A percentile compares a stretch with the other conserved stretches of the same genome.
Conservation (phyloP, 1,139 yeast genomes). For the Suhomyces panamericanus region DNA sequence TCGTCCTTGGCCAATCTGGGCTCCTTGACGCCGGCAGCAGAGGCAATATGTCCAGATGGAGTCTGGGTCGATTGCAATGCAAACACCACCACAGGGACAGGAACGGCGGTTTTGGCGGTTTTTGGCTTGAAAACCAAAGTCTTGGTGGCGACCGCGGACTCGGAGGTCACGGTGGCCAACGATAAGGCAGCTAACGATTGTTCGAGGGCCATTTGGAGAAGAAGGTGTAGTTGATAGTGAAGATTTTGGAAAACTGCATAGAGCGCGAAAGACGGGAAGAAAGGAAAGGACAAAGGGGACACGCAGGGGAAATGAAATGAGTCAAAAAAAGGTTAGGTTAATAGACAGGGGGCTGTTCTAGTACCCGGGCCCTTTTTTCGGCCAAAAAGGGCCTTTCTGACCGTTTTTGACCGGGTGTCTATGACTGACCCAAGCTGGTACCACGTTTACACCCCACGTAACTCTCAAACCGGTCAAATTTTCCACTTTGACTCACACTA, state of each 20-base stretch:
- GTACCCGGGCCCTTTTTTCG: no score
- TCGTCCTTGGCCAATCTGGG: slow-evolving; percentile 88
- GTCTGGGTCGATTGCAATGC: slow-evolving; percentile 74
- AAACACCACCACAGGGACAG: slow-evolving; percentile 78
- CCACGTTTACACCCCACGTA: slow-evolving; percentile 4
- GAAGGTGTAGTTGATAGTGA: not conserved
- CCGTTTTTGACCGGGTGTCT: not conserved
- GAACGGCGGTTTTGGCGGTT: slow-evolving; percentile 80
- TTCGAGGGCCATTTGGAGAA: slow-evolving; percentile 51
- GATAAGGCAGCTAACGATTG: slow-evolving; percentile 61
- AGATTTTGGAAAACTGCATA: not conserved
- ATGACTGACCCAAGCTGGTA: not conserved
- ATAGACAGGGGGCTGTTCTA: not conserved
- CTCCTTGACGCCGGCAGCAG: slow-evolving; percentile 72
- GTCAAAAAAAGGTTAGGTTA: not conserved
- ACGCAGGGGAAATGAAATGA: no score
- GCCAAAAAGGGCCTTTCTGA: not conserved
- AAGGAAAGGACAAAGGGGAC: no score
- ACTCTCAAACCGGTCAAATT: slow-evolving; percentile 1
- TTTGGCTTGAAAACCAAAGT: slow-evolving; percentile 88
- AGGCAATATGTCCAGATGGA: slow-evolving; percentile 65
- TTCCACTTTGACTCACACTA: slow-evolving; percentile 8
- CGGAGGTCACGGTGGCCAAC: slow-evolving; percentile 46
- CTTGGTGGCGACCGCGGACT: slow-evolving; percentile 54
- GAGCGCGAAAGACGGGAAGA: not conserved